These are phyloP conservation scores for Neurospora hispaniola DNA, from an alignment of 495 filamentous ascomycete species.

Conservation along the genomic window DNA sequence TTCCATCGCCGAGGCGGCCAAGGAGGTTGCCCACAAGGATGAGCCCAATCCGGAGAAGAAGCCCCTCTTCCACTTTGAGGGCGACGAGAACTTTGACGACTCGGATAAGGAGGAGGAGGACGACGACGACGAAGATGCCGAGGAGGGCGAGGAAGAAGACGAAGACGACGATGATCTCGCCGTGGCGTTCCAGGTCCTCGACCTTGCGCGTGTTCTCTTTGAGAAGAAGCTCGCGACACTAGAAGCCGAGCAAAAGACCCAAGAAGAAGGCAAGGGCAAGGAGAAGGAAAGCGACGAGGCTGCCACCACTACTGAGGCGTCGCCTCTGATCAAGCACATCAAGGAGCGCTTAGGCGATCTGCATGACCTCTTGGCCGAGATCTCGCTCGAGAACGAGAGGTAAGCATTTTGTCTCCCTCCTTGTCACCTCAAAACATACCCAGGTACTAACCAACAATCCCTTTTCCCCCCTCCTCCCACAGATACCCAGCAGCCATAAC, in stretches of 20 bases:
- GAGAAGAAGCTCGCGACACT: slow-evolving; percentile 38
- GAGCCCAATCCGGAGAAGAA: slow-evolving; percentile 37
- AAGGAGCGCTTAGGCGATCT: slow-evolving; percentile 83
- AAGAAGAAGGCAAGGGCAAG: slow-evolving; percentile 43
- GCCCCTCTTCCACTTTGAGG: slow-evolving; percentile 81
- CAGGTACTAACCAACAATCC: background rate
- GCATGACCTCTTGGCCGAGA: slow-evolving; percentile 84
- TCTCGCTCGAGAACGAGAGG: slow-evolving; percentile 86
- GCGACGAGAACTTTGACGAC: slow-evolving; percentile 87
- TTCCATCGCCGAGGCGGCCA: slow-evolving; percentile 24
- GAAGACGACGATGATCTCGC: slow-evolving; percentile 87
- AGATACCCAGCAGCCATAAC: slow-evolving; percentile 70
- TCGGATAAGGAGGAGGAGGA: slow-evolving; percentile 59
- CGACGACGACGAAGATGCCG: slow-evolving; percentile 43
- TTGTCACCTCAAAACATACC: background rate
- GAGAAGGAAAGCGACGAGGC: slow-evolving; percentile 20
- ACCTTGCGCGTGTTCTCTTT: slow-evolving; percentile 78
- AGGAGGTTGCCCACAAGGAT: slow-evolving; percentile 28
- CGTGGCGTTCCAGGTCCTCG: slow-evolving; percentile 82
- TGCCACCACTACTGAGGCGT: slow-evolving; percentile 22
- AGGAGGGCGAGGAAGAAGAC: slow-evolving; percentile 43
- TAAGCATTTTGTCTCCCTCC: slow-evolving; percentile 15
- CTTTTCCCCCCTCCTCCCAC: background rate
- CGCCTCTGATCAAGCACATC: slow-evolving; percentile 44
- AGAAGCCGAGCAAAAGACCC: slow-evolving; percentile 19